These are phyloP conservation scores for Pestalotiopsis sp. DNA, from an alignment of 2,329 filamentous ascomycete species.

Conservation along the genomic window DNA sequence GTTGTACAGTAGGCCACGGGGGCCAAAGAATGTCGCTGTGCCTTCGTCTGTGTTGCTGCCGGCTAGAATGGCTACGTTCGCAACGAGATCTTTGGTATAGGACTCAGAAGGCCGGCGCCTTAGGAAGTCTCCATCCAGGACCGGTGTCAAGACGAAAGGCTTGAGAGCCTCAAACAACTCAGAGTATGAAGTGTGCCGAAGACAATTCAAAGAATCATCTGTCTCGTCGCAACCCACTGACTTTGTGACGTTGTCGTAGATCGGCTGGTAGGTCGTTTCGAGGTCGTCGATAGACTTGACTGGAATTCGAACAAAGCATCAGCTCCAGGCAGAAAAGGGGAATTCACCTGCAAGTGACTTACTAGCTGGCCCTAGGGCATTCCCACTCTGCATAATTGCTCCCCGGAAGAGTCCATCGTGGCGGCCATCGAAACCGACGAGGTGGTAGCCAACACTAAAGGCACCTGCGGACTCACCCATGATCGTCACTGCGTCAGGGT, in stretches of 20 bases:
- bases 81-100: not conserved
- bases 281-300: not conserved
- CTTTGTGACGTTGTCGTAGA: slow-evolving; percentile 2
- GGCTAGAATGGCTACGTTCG: not conserved
- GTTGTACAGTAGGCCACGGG: not conserved
- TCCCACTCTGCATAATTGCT: slow-evolving; percentile 1
- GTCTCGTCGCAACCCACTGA: not conserved
- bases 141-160: slow-evolving; percentile 1
- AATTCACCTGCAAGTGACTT: not conserved
- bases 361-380: not conserved
- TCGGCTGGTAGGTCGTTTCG: not conserved
- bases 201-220: not conserved
- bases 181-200: not conserved
- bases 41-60: slow-evolving; percentile 5
- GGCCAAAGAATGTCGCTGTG: not conserved
- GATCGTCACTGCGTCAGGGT: not conserved
- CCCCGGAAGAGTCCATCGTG: not conserved
- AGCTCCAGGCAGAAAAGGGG: not conserved
- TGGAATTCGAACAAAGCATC: not conserved
- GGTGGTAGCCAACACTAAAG: not conserved
- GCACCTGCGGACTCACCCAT: not conserved
- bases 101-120: not conserved
- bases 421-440: not conserved
- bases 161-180: not conserved
- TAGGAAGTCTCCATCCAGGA: not conserved